Evolutionary conservation across 1,284 basidiomycete species (phyloP).

Genomic region (Bondarzewia mesenterica): DNA sequence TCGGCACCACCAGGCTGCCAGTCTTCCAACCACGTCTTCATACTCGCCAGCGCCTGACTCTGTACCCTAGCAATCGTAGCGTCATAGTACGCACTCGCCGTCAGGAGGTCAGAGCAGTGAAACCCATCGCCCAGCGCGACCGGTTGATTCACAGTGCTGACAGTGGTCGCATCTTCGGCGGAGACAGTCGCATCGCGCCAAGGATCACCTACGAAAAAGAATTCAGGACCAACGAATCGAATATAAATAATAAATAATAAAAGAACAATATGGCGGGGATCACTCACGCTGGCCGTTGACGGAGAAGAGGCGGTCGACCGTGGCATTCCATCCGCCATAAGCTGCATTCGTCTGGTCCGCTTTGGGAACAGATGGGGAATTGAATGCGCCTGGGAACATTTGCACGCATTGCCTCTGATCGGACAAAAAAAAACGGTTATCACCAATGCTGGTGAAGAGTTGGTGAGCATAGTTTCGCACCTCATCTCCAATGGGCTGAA

Average conservation of each 20-base stretch:
- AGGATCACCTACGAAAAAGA: slow-evolving; percentile 33
- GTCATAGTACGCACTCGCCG: slow-evolving; percentile 34
- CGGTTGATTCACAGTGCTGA: slow-evolving; percentile 44
- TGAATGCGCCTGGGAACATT: not conserved
- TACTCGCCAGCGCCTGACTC: slow-evolving; percentile 29
- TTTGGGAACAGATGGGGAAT: slow-evolving; percentile 25
- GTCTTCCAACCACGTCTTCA: slow-evolving; percentile 44
- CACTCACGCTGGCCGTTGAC: slow-evolving; percentile 49
- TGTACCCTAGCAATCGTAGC: slow-evolving; percentile 48
- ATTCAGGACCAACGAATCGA: not conserved
- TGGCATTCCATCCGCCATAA: slow-evolving; percentile 58
- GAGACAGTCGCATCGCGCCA: slow-evolving; percentile 66
- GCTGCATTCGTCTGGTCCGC: slow-evolving; percentile 34
- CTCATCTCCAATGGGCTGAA: slow-evolving; percentile 44
- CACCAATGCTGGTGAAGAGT: not conserved
- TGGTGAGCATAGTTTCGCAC: not conserved
- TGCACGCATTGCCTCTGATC: slow-evolving; percentile 20
- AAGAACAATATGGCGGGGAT: no score
- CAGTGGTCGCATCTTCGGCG: slow-evolving; percentile 30
- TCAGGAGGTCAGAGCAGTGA: slow-evolving; percentile 56
- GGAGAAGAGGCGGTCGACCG: slow-evolving; percentile 53
- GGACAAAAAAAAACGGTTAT: not conserved
- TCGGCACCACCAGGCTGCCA: no score
- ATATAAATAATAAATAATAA: not conserved
- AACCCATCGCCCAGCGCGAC: slow-evolving; percentile 53